These are phyloP conservation scores for Euphrasia confusa DNA, from an alignment of 257 asterid species.

Conservation along the genomic window DNA sequence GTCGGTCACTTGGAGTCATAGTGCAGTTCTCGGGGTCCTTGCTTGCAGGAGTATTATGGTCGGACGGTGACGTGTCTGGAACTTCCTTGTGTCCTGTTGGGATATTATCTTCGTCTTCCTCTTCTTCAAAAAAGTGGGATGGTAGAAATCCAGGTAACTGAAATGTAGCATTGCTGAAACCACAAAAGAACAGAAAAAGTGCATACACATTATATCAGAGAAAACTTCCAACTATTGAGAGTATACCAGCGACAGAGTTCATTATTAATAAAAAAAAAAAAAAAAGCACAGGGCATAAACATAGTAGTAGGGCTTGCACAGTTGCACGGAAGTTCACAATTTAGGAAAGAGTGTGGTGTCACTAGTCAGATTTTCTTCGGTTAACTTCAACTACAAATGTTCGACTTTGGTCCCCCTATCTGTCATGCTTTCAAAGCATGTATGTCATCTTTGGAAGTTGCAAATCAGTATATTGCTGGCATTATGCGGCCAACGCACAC, in stretches of 20 bases:
- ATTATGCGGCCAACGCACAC: neutral
- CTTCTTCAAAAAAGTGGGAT: conserved; percentile 40
- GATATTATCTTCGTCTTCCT: conserved; percentile 53
- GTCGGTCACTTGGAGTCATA: conserved; percentile 73
- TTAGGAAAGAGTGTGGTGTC: neutral
- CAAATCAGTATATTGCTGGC: conserved; percentile 6
- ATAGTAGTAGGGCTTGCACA: conserved; percentile 1
- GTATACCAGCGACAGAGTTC: neutral
- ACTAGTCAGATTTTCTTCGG: neutral
- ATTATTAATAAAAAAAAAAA: conserved; percentile 10
- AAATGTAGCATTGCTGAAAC: conserved; percentile 60
- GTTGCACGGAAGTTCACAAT: conserved; percentile 2
- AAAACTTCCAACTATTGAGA: conserved; percentile 10
- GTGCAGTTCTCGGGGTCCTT: conserved; percentile 49
- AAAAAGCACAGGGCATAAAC: neutral
- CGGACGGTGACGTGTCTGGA: conserved; percentile 39
- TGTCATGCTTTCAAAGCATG: neutral
- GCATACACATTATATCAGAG: conserved; percentile 20
- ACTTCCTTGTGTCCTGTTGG: conserved; percentile 39
- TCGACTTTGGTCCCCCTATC: neutral
- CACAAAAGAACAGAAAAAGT: conserved; percentile 13
- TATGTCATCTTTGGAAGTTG: neutral
- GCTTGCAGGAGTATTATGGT: conserved; percentile 40
- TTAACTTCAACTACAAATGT: conserved; percentile 4
- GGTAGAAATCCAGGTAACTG: conserved; percentile 56